These are phyloP conservation scores for Colletotrichum liaoningense DNA, from an alignment of 2,329 filamentous ascomycete species.

Conservation along the genomic window DNA sequence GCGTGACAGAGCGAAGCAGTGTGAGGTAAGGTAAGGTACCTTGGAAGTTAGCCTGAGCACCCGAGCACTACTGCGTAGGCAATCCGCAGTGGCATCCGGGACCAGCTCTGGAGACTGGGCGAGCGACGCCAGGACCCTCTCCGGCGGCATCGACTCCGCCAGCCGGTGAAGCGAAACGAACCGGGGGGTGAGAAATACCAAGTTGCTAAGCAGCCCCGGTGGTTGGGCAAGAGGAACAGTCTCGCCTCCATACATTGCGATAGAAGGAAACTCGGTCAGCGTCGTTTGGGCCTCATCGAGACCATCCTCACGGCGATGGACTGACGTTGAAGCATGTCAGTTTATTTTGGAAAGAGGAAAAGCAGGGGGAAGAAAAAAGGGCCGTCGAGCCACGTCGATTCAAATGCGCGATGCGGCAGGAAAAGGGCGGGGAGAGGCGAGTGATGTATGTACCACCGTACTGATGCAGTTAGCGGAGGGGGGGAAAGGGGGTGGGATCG, in stretches of 20 bases:
- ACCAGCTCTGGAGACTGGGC: neutral
- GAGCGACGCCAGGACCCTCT: conserved; percentile 31
- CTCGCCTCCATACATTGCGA: conserved; percentile 21
- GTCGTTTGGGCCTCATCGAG: conserved; percentile 35
- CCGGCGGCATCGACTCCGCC: conserved; percentile 35
- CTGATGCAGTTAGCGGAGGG: conserved; percentile 30
- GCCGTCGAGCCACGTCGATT: conserved; percentile 34
- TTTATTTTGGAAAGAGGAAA: neutral
- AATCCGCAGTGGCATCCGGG: neutral
- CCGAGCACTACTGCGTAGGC: neutral
- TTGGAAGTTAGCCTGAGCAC: conserved; percentile 1
- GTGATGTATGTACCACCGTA: conserved; percentile 28
- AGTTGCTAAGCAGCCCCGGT: conserved; percentile 24
- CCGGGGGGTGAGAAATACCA: conserved; percentile 17
- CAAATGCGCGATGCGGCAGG: conserved; percentile 34
- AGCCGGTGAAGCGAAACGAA: conserved; percentile 35
- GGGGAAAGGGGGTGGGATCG: conserved; percentile 30
- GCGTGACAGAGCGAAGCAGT: neutral
- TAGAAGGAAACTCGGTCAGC: conserved; percentile 34
- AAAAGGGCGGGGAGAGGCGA: conserved; percentile 29
- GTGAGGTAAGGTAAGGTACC: neutral
- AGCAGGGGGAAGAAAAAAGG: conserved; percentile 25
- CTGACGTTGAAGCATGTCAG: conserved; percentile 32
- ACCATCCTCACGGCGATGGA: conserved; percentile 23
- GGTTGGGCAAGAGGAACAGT: conserved; percentile 26